Conservation (phyloP, 1,284 basidiomycete species). For the Neotropicomus parvogracilis region DNA sequence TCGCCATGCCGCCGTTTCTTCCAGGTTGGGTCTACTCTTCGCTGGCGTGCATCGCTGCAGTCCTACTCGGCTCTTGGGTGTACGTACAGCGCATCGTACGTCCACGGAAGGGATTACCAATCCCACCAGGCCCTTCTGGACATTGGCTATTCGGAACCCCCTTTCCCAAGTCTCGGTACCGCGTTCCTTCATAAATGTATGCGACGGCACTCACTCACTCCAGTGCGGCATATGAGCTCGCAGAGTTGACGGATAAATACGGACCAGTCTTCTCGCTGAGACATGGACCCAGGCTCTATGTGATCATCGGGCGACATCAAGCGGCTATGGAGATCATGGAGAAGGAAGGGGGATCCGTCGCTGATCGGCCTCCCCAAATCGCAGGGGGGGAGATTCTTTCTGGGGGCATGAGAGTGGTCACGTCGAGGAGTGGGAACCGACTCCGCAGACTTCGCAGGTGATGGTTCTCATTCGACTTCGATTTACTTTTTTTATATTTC, state of each 20-base stretch:
- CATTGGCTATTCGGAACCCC: slow-evolving; percentile 25
- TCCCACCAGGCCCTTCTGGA: slow-evolving; percentile 25
- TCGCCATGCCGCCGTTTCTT: not conserved
- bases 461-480: not conserved
- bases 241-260: slow-evolving; percentile 9
- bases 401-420: slow-evolving; percentile 5
- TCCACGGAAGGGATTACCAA: slow-evolving; percentile 11
- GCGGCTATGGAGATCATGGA: slow-evolving; percentile 17
- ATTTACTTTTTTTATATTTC: not conserved
- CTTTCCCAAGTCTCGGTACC: slow-evolving; percentile 22
- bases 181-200: not conserved
- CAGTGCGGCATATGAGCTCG: slow-evolving; percentile 16
- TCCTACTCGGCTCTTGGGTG: slow-evolving; percentile 4
- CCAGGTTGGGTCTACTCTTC: not conserved
- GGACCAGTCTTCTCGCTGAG: slow-evolving; percentile 11
- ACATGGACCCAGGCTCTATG: slow-evolving; percentile 6
- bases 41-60: slow-evolving; percentile 2
- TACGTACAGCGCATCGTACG: not conserved
- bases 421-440: slow-evolving; percentile 6
- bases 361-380: slow-evolving; percentile 9
- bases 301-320: slow-evolving; percentile 10
- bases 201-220: not conserved
- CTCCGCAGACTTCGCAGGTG: not conserved
- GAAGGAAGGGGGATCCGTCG: slow-evolving; percentile 10
- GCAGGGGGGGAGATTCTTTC: slow-evolving; percentile 8